Evolutionary conservation across 192 early-diverging fungal species (phyloP).

Genomic region (Spinellus fusiger): DNA sequence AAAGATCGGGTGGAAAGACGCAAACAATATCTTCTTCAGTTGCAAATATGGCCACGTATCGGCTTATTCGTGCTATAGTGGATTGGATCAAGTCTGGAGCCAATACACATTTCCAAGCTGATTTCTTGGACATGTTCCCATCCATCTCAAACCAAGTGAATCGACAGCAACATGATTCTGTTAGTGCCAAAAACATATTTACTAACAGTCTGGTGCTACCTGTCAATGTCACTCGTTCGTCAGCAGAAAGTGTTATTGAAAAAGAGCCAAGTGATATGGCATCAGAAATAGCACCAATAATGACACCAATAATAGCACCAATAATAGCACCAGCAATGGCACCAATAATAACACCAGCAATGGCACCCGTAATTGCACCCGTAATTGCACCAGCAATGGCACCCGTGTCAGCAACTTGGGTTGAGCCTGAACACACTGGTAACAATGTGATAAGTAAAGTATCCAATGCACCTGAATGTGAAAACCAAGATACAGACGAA

Average conservation of each 20-base stretch:
- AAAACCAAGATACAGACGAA: neutral
- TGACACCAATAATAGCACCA: neutral
- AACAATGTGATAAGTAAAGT: neutral
- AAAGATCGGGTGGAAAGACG: neutral
- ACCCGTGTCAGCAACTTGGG: no score
- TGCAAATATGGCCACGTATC: neutral
- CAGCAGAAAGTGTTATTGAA: no score
- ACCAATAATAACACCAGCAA: neutral
- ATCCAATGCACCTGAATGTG: no score
- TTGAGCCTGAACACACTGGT: neutral
- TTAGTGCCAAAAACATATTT: no score
- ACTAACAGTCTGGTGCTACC: no score
- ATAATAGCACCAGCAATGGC: neutral
- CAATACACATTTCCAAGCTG: neutral
- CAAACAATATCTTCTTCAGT: neutral
- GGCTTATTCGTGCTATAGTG: neutral
- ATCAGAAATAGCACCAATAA: no score
- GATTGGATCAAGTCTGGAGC: neutral
- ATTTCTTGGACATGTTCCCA: neutral
- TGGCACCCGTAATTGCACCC: no score
- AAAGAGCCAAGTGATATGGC: no score
- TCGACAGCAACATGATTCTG: no score
- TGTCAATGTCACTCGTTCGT: no score
- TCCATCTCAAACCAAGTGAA: neutral
- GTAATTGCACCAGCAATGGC: neutral